Base-by-base conservation (phyloP, 2,329 filamentous ascomycete species). In the Metarhizium guizhouense region DNA sequence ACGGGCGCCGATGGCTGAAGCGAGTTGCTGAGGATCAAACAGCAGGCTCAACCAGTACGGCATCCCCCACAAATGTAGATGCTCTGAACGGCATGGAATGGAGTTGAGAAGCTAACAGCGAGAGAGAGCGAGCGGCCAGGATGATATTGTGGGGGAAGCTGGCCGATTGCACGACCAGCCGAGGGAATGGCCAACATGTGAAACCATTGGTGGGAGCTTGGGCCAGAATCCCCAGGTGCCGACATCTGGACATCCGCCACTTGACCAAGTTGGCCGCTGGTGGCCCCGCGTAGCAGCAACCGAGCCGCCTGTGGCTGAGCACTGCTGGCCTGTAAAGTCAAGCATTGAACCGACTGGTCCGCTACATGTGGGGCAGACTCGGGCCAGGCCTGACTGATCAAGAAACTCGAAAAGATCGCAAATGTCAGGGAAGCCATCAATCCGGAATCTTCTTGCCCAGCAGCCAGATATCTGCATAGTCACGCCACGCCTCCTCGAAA, bases 171-270 rank as follows among this genome's bases (percentile, higher is more conserved):
- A 34, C 47, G 16, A 29, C 54, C 20, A 51, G 53, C 56, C 53
- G 54, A 56, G 54, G 54, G 42, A 57, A n/a, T 14, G n/a, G 43
- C 34, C 42, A 47, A 40, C 54, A 56, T 53, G 54, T 56, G 54
- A 53, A 53, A 16, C 32, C 30, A 51, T 51, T 51, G 47, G 47
- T 20, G 25, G 47, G 7, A 10, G 40, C 16, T 14, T 49, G 16
- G 47, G 7, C 11, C 25, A 4, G 25, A 25, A 25, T 25, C 25
- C 25, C 25, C 25, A 25, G 25, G 25, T 25, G 25, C 25, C 25
- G 25, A 25, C 25, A 25, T 25, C 25, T 25, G 3, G 25, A 25
- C 25, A 34, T 34, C 32, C 6, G 32, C 10, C 32, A 25, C 25
- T 25, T 25, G 25, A 25, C 16, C n/a, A 18, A 45, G 42, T 18